phyloP scores from a whole-genome alignment of 306 rosid genomes.

The Dryas octopetala region DNA sequence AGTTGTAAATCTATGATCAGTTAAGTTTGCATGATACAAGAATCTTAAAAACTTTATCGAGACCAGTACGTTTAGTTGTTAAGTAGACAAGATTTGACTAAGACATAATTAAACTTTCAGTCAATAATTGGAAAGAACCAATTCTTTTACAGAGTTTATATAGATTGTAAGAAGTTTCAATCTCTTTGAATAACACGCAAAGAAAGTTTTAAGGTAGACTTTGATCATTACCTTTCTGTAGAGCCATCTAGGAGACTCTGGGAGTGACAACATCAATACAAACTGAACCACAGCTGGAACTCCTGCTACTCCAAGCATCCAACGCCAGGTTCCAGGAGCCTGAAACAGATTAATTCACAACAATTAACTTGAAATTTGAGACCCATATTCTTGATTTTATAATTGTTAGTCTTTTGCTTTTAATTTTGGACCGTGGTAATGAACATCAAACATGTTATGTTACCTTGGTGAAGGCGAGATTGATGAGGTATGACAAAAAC shows the following conservation, averaged over 20 bases:
- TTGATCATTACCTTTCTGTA: constrained; percentile 55
- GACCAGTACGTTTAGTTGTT: too few species aligned
- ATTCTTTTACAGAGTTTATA: too few species aligned
- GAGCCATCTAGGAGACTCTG: constrained; percentile 90
- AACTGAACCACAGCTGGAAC: constrained; percentile 69
- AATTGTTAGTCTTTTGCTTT: too few species aligned
- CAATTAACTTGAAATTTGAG: not conserved
- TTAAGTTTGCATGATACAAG: too few species aligned
- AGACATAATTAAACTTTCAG: too few species aligned
- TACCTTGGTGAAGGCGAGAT: constrained; percentile 76
- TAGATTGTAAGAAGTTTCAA: not conserved
- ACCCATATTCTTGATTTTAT: too few species aligned
- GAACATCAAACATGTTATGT: not conserved
- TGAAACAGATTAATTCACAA: constrained; percentile 25
- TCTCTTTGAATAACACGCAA: not conserved
- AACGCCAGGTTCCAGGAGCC: constrained; percentile 80
- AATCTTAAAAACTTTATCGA: too few species aligned
- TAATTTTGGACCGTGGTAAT: not conserved
- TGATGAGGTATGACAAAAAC: constrained; percentile 70
- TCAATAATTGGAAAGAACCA: too few species aligned
- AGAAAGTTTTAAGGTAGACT: not conserved
- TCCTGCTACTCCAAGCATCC: constrained; percentile 87
- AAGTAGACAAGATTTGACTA: too few species aligned
- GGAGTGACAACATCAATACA: constrained; percentile 63
- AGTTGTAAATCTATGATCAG: too few species aligned